Base-by-base conservation (phyloP, 139 green algal species). In the Coelastrella sp. region DNA sequence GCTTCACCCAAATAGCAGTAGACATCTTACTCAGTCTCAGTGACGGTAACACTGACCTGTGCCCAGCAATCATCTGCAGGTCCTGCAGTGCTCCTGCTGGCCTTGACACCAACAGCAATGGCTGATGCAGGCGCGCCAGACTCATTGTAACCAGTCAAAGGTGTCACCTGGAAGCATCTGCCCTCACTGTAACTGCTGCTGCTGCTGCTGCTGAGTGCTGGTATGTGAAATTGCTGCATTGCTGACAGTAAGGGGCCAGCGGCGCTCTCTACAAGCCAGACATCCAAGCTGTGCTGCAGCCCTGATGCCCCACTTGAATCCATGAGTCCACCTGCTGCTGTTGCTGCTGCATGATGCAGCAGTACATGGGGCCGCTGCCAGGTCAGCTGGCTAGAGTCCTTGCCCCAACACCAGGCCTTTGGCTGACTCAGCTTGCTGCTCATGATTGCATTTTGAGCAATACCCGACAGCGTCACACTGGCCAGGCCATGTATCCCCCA, bases 401-500 rank as follows among this genome's bases (percentile, higher is more conserved):
- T 60, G n/a, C 95, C 95, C 95, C 95, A 97, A 8, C 95, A 90
- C 24, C 95, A 90, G 8, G 92, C 94, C 19, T 83, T 85, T 8
- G 93, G 92, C 17, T 70, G 78, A n/a, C 27, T 79, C 6, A 78
- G 79, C 14, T 78, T 85, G 61, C 63, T 35, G 6, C 80, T 61
- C 84, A 82, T 85, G 49, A 82, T 63, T 7, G 88, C 78, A 80
- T 90, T 93, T 35, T 91, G 84, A 15, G 90, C 85, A 49, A 95
- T 81, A n/a, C 93, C 94, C 19, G 81, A 89, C 58, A 97, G 91
- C 61, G 94, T 91, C 5, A 96, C 93, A 12, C 92, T 90, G 0
- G 87, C 76, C 56, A 97, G 89, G 24, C 94, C 92, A 80, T 96
- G 93, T 19, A 97, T 90, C 5, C 92, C 95, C 93, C 93, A 97